A percentile compares a stretch with the other conserved stretches of the same genome.
These are phyloP conservation scores for Trichosporon asahii DNA, from an alignment of 1,284 basidiomycete genomes.

Conservation along the genomic window DNA sequence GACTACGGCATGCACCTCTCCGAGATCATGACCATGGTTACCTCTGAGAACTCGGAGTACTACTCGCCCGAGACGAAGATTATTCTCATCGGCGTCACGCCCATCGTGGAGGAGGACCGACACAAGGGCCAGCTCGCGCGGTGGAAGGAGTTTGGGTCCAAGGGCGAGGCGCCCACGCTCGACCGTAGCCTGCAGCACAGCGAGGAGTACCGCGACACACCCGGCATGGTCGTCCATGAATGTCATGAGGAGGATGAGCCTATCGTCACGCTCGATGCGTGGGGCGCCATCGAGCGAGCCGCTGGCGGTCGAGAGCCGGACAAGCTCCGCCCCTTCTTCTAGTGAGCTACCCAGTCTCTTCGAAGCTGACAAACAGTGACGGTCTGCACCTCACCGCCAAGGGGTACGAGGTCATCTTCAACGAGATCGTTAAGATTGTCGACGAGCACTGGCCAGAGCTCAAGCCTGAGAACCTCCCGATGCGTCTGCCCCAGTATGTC, in stretches of 20 bases:
- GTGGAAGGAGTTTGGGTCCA: conserved; percentile 33
- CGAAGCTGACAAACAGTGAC: conserved; percentile 53
- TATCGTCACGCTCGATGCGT: conserved; percentile 61
- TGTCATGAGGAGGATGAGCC: conserved; percentile 59
- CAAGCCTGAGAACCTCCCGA: conserved; percentile 49
- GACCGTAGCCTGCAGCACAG: conserved; percentile 65
- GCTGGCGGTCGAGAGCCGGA: conserved; percentile 59
- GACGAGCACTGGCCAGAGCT: conserved; percentile 63
- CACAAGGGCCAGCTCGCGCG: conserved; percentile 45
- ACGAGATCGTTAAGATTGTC: conserved; percentile 62
- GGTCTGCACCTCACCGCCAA: conserved; percentile 71
- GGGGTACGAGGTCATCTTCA: conserved; percentile 71
- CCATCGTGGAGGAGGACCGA: conserved; percentile 62
- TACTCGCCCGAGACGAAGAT: conserved; percentile 72
- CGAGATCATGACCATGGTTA: conserved; percentile 62
- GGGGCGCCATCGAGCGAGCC: conserved; percentile 63
- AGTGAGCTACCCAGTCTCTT: conserved; percentile 28
- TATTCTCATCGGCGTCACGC: conserved; percentile 78
- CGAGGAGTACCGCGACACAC: conserved; percentile 61
- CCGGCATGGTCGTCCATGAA: conserved; percentile 60
- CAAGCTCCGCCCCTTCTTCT: conserved; percentile 51
- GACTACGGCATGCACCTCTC: conserved; percentile 66
- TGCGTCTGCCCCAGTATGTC: conserved; percentile 43
- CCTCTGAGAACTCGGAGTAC: conserved; percentile 60
- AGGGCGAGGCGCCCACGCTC: conserved; percentile 41